Evolutionary conservation across 257 asterid species (phyloP).

Genomic region (Petrea volubilis): DNA sequence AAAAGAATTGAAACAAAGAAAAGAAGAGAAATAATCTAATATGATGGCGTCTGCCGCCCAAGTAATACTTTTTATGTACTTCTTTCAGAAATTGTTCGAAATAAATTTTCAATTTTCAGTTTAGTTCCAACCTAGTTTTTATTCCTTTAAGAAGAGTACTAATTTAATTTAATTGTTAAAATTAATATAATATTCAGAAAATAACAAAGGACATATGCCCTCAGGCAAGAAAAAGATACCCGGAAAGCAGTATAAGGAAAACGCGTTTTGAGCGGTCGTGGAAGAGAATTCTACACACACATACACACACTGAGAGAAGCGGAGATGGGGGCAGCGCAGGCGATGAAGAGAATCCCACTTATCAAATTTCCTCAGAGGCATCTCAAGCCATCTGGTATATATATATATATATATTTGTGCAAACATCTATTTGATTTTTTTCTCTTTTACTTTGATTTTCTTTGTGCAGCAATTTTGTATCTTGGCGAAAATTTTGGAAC

Average conservation of each 20-base stretch:
- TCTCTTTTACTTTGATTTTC: not conserved
- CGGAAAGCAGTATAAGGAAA: not conserved
- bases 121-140: no score
- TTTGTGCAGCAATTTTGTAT: not conserved
- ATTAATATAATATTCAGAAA: no score
- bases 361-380: conserved; percentile 87
- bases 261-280: not conserved
- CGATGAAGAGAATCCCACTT: conserved; percentile 85
- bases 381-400: conserved; percentile 49
- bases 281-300: not conserved
- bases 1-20: no score
- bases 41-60: no score
- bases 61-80: not conserved
- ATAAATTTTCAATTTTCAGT: no score
- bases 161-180: no score
- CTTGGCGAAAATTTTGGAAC: not conserved
- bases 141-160: no score
- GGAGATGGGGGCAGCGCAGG: conserved; percentile 51
- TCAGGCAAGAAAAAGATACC: no score
- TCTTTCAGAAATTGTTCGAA: not conserved
- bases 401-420: not conserved
- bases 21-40: no score
- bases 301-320: not conserved
- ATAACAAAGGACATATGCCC: no score
- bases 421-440: not conserved